Base-by-base conservation (phyloP, 495 filamentous ascomycete species). In the Extremus antarcticus region DNA sequence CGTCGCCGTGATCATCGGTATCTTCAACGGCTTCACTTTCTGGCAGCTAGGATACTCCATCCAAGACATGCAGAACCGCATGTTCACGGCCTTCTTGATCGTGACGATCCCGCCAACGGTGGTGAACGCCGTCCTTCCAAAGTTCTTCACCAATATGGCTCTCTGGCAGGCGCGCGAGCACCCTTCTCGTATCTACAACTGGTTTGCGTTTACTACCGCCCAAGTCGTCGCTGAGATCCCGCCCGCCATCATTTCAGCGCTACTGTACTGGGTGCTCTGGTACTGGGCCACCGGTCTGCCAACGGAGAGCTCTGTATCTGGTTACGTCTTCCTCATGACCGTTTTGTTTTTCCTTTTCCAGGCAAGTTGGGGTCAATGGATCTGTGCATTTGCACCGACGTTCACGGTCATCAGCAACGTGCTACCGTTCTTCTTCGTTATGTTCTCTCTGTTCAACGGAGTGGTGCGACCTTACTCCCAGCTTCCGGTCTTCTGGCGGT, bases 281-380 rank as follows among this genome's bases (percentile, higher is more conserved):
- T 94, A 92, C 71, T 89, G 76, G 60, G 79, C 88, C 2, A 78
- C 81, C 0, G 88, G 89, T 0, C 68, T 92, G 11, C 83, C 86
- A 0, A 73, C 70, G 0, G 79, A 85, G 53, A 75, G 77, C 9
- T 72, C 76, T 2, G 76, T 75, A 0, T 79, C 87, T 0, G 87
- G 90, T 43, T 94, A 94, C 65, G 82, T 86, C 43, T 95, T 86
- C 74, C 70, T 94, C 19, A 88, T 94, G 82, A 80, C 79, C 0
- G 70, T 94, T 62, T 76, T 92, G 0, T 90, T 91, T 71, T 87
- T 83, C 76, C 70, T 91, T 25, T 91, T 91, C 76, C 75, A 80
- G 58, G 76, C 78, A 4, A 81, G 76, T 55, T 89, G 85, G 85
- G 87, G 87, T 22, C 87, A 92, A 63, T 90, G 85, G 83, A 87